Evolutionary conservation across 148 eudicot species (phyloP).

Genomic region (Nyssa sinensis): DNA sequence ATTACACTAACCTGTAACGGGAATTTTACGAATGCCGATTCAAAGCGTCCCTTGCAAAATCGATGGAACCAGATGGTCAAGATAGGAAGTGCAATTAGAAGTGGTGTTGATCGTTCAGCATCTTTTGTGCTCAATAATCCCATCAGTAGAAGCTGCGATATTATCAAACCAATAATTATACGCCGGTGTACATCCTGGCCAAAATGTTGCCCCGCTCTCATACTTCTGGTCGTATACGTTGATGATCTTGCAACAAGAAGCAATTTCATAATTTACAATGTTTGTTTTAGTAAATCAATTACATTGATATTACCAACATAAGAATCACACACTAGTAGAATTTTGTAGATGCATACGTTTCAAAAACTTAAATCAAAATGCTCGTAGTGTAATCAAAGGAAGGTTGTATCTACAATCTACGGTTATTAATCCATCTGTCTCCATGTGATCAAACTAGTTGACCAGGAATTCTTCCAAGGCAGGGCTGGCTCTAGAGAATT

Average conservation of each 20-base stretch:
- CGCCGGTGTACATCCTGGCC: conserved; percentile 96
- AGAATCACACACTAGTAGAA: neutral
- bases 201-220: conserved; percentile 85
- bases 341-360: neutral
- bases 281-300: neutral
- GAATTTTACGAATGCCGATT: conserved; percentile 64
- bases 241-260: conserved; percentile 57
- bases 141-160: conserved; percentile 71
- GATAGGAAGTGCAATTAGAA: conserved; percentile 70
- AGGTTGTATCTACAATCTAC: neutral
- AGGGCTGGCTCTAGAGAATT: no score
- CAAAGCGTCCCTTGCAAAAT: conserved; percentile 87
- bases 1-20: conserved; percentile 65
- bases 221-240: conserved; percentile 90
- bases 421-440: neutral
- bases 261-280: conserved; percentile 3
- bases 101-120: conserved; percentile 43
- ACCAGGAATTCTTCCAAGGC: neutral
- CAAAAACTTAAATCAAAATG: neutral
- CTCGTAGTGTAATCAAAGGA: neutral
- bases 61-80: conserved; percentile 82
- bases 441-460: neutral
- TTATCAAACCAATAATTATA: conserved; percentile 60
- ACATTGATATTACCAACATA: neutral
- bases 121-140: conserved; percentile 77